Percentiles rank a stretch among this genome's conserved stretches.
Evolutionary conservation across 2,329 filamentous ascomycete species (phyloP).

Genomic region (Mycosphaerelloides madeirae): DNA sequence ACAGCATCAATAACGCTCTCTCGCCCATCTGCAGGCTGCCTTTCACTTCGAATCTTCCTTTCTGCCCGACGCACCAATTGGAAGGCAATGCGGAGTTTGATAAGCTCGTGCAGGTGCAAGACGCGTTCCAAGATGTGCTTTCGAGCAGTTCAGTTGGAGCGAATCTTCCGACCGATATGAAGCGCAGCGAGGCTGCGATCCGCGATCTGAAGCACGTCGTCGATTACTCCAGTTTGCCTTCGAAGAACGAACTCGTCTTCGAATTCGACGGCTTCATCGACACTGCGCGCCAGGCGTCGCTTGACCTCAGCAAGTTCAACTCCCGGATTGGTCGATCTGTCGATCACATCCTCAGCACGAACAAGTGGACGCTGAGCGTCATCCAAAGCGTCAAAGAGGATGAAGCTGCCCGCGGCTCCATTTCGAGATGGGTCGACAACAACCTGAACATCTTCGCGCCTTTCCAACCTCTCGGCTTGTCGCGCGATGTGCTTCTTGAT

Average conservation of each 20-base stretch:
- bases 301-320: slow-evolving; percentile 70
- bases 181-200: slow-evolving; percentile 67
- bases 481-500: slow-evolving; percentile 61
- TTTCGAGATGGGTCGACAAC: slow-evolving; percentile 40
- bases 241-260: slow-evolving; percentile 64
- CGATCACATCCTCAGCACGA: slow-evolving; percentile 69
- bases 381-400: slow-evolving; percentile 56
- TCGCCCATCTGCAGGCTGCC: slow-evolving; percentile 68
- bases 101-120: slow-evolving; percentile 67
- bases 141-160: slow-evolving; percentile 62
- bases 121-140: slow-evolving; percentile 71
- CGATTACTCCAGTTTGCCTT: slow-evolving; percentile 62
- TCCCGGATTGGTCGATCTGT: slow-evolving; percentile 68
- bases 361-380: slow-evolving; percentile 67
- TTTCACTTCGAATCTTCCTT: slow-evolving; percentile 58
- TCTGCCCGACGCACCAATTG: slow-evolving; percentile 45
- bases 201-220: slow-evolving; percentile 70
- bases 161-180: slow-evolving; percentile 72
- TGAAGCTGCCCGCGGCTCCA: slow-evolving; percentile 36
- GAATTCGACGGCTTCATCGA: slow-evolving; percentile 75
- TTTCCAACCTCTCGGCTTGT: slow-evolving; percentile 57
- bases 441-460: slow-evolving; percentile 50
- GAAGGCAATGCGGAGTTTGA: slow-evolving; percentile 59
- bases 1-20: slow-evolving; percentile 57
- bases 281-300: slow-evolving; percentile 59